Conservation (phyloP, 179 eudicot genomes). For the Spergularia azorica region DNA sequence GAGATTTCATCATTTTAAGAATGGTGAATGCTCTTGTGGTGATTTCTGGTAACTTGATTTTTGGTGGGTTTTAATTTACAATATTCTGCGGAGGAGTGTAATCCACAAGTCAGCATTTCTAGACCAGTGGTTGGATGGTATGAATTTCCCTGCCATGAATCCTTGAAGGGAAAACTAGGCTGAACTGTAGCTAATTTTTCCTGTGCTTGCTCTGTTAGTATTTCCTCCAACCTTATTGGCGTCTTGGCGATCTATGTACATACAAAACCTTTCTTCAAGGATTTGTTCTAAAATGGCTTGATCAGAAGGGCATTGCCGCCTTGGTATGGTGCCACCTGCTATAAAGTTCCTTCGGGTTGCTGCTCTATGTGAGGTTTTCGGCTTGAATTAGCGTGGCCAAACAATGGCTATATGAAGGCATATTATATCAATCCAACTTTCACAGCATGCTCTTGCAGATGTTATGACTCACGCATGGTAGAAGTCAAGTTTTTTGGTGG, state of each 20-base stretch:
- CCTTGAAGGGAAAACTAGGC: neutral
- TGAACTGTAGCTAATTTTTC: neutral
- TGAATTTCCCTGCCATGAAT: neutral
- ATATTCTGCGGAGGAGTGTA: neutral
- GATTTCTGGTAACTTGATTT: slow-evolving; percentile 55
- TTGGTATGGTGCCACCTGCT: neutral
- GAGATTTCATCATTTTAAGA: slow-evolving; percentile 71
- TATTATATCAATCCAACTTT: neutral
- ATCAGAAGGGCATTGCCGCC: neutral
- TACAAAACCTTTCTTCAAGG: neutral
- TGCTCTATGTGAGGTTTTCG: neutral
- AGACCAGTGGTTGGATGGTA: neutral
- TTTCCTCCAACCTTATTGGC: neutral
- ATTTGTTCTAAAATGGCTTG: neutral
- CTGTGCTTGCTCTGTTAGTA: neutral
- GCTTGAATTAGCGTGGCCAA: slow-evolving; percentile 8
- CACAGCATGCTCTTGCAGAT: neutral
- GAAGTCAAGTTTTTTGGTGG: neutral
- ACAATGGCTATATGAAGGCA: neutral
- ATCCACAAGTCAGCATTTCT: neutral
- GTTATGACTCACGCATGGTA: neutral
- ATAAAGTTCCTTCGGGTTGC: neutral
- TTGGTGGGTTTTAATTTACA: slow-evolving; percentile 3
- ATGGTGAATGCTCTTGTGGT: slow-evolving; percentile 70
- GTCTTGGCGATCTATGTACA: neutral